Evolutionary conservation across 202 grass and related monocot genomes (phyloP), one percentile per base, ranked within the genome.

Genomic region (Schoenoplectus triqueter): DNA sequence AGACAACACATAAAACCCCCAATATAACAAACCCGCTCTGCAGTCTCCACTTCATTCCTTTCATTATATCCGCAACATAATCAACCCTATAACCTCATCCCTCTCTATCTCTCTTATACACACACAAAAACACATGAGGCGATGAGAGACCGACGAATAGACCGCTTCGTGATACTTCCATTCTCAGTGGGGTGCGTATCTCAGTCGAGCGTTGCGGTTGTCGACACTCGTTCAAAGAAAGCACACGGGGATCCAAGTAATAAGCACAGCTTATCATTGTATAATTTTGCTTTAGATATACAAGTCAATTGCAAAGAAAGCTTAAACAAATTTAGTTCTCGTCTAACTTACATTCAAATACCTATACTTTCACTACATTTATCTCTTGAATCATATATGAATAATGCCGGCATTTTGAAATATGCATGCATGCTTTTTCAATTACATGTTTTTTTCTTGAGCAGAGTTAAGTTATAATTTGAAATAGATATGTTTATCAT

Each of bases 131-230:
- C 13, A 49, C 73, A 83, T 69, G 81, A 83, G 64, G 20, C 44
- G 0, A 83, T 83, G 81, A 83, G 66, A 22, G 81, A 90, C 90
- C 71, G 79, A 8, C 79, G 93, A 18, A 88, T 84, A 47, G 90
- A 90, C 22, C 83, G 94, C 52, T 93, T 96, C 84, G 87, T 91
- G 71, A 70, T 88, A 86, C 88, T 96, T 85, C 91, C 91, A 64
- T 96, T 96, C 93, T 87, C 93, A 21, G 90, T 86, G 47, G 82
- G 81, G 67, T 93, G 94, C 78, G 84, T 87, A 70, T 93, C 84
- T 42, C 76, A 87, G 3, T 90, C 94, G 69, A 93, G 91, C 80
- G 89, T 96, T 61, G 87, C 92, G 42, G 89, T 96, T 71, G 84
- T 87, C 70, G 89, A 88, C 5, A 84, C 73, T 82, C 91, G 84